These are phyloP conservation scores for Sclerotinia nivalis DNA, from an alignment of 2,329 filamentous ascomycete species.

Conservation along the genomic window DNA sequence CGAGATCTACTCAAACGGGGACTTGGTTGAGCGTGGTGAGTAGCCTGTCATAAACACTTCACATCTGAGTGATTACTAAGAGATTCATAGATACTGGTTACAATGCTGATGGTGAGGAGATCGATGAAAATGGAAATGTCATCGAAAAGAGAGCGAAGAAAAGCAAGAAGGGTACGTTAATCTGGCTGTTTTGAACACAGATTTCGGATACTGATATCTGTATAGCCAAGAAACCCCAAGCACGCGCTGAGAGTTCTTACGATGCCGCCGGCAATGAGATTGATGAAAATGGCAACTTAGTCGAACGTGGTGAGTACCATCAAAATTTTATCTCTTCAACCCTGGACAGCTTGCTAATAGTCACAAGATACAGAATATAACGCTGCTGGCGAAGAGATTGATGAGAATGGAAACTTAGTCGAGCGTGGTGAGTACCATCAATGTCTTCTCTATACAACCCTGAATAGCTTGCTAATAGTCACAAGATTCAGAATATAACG, in stretches of 20 bases:
- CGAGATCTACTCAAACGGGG: slow-evolving; percentile 11
- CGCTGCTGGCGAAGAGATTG: background rate
- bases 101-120: slow-evolving; percentile 5
- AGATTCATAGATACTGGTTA: background rate
- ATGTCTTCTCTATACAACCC: background rate
- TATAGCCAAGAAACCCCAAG: background rate
- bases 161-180: background rate
- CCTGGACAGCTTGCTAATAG: background rate
- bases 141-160: too few relatives aligned
- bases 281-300: background rate
- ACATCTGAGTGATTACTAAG: background rate
- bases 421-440: background rate
- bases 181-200: background rate
- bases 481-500: slow-evolving; percentile 5
- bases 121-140: too few relatives aligned
- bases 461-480: background rate
- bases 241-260: slow-evolving; percentile 14
- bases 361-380: background rate
- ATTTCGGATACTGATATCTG: background rate
- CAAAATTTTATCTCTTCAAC: background rate
- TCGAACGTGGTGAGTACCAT: background rate
- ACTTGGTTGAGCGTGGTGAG: slow-evolving; percentile 1
- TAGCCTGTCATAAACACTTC: background rate
- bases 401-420: background rate
- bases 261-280: slow-evolving; percentile 30